Percentiles rank a stretch among this genome's conserved stretches.
phyloP scores from a whole-genome alignment of 2,329 filamentous ascomycete genomes.

The Fusarium veterinarium region DNA sequence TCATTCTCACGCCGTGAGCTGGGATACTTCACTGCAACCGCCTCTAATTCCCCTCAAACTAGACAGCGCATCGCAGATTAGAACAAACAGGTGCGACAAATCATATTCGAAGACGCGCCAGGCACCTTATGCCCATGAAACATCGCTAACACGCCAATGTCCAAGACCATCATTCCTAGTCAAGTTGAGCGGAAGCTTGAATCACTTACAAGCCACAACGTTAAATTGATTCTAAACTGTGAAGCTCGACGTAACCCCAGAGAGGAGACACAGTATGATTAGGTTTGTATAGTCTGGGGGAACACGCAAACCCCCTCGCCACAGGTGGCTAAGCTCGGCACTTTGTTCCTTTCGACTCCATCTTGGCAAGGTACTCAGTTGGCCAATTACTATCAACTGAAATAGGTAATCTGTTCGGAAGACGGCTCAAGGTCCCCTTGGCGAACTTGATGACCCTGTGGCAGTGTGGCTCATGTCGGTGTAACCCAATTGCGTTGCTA shows the following conservation, averaged over 20 bases:
- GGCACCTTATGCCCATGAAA: constrained; percentile 25
- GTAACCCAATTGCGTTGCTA: constrained; percentile 9
- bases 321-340: constrained; percentile 44
- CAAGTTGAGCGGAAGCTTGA: constrained; percentile 28
- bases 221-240: constrained; percentile 21
- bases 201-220: constrained; percentile 35
- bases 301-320: constrained; percentile 47
- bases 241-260: constrained; percentile 13
- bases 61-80: constrained; percentile 38
- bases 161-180: constrained; percentile 18
- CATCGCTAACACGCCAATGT: constrained; percentile 27
- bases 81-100: constrained; percentile 15
- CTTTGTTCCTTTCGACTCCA: constrained; percentile 12
- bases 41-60: not conserved
- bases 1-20: not conserved
- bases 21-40: not conserved
- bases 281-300: not conserved
- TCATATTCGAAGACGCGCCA: constrained; percentile 10
- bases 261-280: constrained; percentile 7
- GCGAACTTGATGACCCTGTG: constrained; percentile 1
- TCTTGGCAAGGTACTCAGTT: constrained; percentile 11
- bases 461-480: constrained; percentile 15
- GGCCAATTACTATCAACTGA: constrained; percentile 15
- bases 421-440: constrained; percentile 35
- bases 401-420: constrained; percentile 19